A percentile compares a stretch with the other conserved stretches of the same genome.
These are phyloP conservation scores for Colletotrichum theobromicola DNA, from an alignment of 2,329 filamentous ascomycete species.

Conservation along the genomic window DNA sequence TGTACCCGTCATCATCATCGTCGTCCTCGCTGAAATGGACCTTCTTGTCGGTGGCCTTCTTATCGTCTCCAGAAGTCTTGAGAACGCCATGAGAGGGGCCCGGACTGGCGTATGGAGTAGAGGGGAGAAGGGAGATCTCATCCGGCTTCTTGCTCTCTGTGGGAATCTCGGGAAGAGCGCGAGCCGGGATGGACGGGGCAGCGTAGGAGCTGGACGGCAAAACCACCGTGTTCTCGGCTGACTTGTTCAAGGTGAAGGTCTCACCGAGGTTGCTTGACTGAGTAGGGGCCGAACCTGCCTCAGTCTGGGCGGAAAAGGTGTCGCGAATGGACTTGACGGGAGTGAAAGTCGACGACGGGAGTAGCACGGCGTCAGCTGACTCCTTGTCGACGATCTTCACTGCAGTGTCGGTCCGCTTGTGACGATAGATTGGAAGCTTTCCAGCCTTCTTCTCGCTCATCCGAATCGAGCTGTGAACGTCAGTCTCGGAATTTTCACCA, in stretches of 20 bases:
- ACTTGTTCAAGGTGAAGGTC: neutral
- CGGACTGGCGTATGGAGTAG: neutral
- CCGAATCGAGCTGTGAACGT: neutral
- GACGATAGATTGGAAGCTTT: neutral
- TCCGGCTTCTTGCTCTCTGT: neutral
- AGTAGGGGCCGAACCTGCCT: neutral
- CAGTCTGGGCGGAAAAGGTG: neutral
- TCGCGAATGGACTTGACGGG: neutral
- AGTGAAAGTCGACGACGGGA: neutral
- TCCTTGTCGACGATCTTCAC: constrained; percentile 2
- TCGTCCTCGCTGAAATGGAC: neutral
- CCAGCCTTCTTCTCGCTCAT: neutral
- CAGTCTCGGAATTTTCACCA: no score
- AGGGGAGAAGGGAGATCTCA: neutral
- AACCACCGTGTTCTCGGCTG: neutral
- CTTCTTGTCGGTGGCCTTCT: constrained; percentile 7
- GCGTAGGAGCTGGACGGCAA: neutral
- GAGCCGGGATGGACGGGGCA: neutral
- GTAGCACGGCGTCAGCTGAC: neutral
- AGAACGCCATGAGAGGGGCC: neutral
- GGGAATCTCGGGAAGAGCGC: neutral
- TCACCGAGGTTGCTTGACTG: neutral
- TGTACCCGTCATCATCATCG: neutral
- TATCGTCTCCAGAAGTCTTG: neutral
- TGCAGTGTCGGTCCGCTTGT: constrained; percentile 1